phyloP scores from a whole-genome alignment of 345 rosid species.

The Eutrema yunnanense region DNA sequence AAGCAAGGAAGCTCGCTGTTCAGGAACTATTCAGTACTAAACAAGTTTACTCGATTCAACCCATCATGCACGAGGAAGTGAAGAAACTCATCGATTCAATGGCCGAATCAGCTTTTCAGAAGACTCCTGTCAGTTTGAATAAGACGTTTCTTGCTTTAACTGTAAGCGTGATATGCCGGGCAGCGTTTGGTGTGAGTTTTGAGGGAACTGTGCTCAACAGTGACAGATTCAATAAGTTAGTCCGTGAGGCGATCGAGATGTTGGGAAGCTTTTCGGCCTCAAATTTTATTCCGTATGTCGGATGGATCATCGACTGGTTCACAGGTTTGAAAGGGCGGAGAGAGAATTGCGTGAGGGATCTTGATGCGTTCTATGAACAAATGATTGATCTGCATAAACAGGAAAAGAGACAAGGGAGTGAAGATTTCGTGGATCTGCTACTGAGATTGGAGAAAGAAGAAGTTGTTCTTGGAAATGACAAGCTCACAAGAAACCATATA shows the following conservation, averaged over 20 bases:
- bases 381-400: constrained; percentile 38
- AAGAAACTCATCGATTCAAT: constrained; percentile 25
- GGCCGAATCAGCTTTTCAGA: background rate
- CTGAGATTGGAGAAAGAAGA: constrained; percentile 17
- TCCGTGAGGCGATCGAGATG: constrained; percentile 26
- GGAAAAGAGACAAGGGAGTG: constrained; percentile 1
- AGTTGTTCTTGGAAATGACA: background rate
- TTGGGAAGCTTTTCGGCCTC: constrained; percentile 29
- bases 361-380: constrained; percentile 35
- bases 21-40: constrained; percentile 32
- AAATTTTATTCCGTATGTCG: constrained; percentile 34
- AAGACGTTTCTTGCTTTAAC: constrained; percentile 16
- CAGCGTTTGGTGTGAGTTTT: constrained; percentile 36
- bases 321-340: constrained; percentile 24
- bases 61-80: constrained; percentile 35
- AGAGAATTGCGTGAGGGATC: constrained; percentile 22
- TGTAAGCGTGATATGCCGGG: constrained; percentile 17
- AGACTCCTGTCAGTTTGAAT: constrained; percentile 16
- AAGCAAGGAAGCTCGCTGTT: constrained; percentile 28
- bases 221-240: constrained; percentile 13
- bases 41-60: constrained; percentile 21
- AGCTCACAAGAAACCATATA: constrained; percentile 6
- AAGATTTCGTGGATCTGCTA: constrained; percentile 24
- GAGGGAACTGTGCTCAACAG: constrained; percentile 13
- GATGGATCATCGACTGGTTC: constrained; percentile 36